Base-by-base conservation (phyloP, 805 yeast genomes). In the Yamadazyma takamatsuzukensis region DNA sequence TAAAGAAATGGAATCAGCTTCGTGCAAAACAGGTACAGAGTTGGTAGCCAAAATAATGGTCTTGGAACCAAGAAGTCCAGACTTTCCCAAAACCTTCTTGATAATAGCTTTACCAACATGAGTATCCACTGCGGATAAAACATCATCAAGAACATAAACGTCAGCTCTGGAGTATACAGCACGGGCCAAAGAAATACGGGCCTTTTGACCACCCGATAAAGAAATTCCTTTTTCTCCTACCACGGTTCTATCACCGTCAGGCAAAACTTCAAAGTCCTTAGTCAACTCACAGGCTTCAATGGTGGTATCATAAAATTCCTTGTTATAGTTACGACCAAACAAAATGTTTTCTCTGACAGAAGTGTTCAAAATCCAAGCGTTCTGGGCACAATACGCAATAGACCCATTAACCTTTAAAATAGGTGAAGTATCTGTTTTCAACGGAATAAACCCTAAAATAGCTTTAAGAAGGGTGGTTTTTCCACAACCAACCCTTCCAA, bases 151-250 rank as follows among this genome's bases (percentile, higher is more conserved):
- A n/a, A 64, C 40, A 38, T 60, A 61, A 17, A 62, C 48, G 23
- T 61, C 69, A 4, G 69, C 64, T 28, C 64, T 54, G 4, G 68
- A 44, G 37, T 64, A 64, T 4, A 64, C 68, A 6, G 69, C 69
- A 40, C 70, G 49, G 2, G 70, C 70, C 27, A 64, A 48, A 6
- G 68, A 53, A 21, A 64, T 48, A 21, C 70, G 49, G 3, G 70
- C 70, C 39, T 64, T 64, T 40, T 64, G 70, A 18, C 70, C 70
- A 4, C 70, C 70, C 32, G 65, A 56, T 16, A 64, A 45, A 3
- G 70, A 59, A 24, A 64, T 61, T 21, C 70, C 70, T 41, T 64
- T 64, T 35, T 64, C 69, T 5, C 70, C 70, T n/a, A 64, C 70
- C 30, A 57, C 49, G n/a, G 70, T 64, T 29, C 42, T 47, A 43